Conservation (phyloP, 331 rosid species). For the Phaseolus coccineus region DNA sequence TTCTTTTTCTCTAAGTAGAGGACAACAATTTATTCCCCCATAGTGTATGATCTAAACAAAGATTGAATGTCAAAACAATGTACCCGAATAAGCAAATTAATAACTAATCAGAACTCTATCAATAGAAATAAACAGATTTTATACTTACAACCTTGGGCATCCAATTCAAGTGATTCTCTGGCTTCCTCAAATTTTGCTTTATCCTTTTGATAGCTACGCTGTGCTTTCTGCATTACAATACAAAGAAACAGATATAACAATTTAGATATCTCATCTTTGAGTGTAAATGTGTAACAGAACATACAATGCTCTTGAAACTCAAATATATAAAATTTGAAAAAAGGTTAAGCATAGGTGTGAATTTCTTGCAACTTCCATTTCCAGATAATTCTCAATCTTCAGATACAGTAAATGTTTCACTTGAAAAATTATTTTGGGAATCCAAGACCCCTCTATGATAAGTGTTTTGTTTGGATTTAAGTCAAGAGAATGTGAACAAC, state of each 20-base stretch:
- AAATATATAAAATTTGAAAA: not conserved
- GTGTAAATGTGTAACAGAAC: conserved; percentile 1
- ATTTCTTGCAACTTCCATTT: not conserved
- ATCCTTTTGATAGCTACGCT: conserved; percentile 92
- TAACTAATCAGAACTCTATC: conserved; percentile 17
- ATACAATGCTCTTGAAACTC: not conserved
- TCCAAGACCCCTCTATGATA: not conserved
- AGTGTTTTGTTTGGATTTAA: conserved; percentile 9
- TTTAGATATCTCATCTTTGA: conserved; percentile 7
- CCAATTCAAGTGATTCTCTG: conserved; percentile 69
- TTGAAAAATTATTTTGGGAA: conserved; percentile 1
- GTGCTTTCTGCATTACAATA: conserved; percentile 77
- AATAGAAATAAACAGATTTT: conserved; percentile 17
- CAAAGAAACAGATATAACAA: conserved; percentile 16
- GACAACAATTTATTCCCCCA: conserved; percentile 12
- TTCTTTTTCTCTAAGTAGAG: not conserved
- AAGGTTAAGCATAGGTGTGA: conserved; percentile 9
- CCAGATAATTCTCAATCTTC: conserved; percentile 11
- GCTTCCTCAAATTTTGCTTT: conserved; percentile 65
- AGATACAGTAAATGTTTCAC: not conserved
- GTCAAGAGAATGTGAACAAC: not conserved
- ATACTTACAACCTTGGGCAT: conserved; percentile 69
- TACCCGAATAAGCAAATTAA: conserved; percentile 28
- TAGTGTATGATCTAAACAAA: not conserved
- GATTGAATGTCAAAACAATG: conserved; percentile 21